These are phyloP conservation scores for Acanthamoeba polyphaga DNA, from an alignment of 208 protist species.

Conservation along the genomic window DNA sequence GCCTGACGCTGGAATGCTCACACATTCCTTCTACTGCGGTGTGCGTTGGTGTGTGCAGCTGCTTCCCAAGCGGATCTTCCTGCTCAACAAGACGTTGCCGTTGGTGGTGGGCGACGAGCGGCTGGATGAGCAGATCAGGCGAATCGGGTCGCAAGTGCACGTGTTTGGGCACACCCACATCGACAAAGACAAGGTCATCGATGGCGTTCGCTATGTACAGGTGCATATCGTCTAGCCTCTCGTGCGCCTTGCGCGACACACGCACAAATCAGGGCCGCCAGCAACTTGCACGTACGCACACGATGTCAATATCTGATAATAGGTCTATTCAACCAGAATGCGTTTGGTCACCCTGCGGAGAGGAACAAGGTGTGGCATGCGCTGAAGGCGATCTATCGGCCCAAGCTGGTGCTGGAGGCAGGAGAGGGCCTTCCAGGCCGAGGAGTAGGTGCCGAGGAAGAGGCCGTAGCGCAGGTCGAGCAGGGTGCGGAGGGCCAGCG, in stretches of 20 bases:
- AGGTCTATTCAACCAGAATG: neutral
- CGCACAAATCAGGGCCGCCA: neutral
- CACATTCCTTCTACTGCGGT: neutral
- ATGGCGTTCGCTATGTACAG: constrained; percentile 70
- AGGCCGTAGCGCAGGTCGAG: constrained; percentile 3
- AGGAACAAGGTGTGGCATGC: constrained; percentile 25
- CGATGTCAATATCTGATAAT: too few relatives aligned
- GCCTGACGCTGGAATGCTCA: neutral
- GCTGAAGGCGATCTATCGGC: constrained; percentile 10
- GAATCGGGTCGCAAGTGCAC: constrained; percentile 35
- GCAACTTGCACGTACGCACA: neutral
- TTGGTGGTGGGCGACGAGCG: constrained; percentile 48
- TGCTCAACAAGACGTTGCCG: constrained; percentile 54
- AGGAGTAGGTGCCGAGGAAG: neutral
- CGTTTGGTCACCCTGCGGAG: constrained; percentile 61
- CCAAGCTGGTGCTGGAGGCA: constrained; percentile 17
- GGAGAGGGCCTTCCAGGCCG: neutral
- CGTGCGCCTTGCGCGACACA: too few relatives aligned
- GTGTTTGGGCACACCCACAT: constrained; percentile 74
- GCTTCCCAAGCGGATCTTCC: constrained; percentile 3
- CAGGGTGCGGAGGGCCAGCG: neutral
- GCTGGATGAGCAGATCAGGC: constrained; percentile 53
- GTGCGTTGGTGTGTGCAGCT: constrained; percentile 19
- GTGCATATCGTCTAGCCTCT: neutral
- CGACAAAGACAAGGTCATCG: constrained; percentile 59